Percentiles rank a stretch among this genome's conserved stretches.
Conservation (phyloP, 2,329 filamentous ascomycete genomes). For the Penicillium sclerotiorum region DNA sequence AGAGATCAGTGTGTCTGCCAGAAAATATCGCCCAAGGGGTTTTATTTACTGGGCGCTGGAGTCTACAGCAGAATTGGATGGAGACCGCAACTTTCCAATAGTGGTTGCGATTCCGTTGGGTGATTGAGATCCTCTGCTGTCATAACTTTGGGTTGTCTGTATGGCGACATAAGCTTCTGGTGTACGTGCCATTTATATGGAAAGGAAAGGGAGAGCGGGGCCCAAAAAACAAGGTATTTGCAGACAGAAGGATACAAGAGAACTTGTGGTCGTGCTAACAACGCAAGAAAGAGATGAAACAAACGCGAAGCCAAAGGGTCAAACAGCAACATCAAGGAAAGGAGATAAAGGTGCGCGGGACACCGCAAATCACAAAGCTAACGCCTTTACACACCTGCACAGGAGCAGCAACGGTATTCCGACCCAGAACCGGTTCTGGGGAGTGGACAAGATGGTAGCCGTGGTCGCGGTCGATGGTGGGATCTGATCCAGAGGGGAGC, state of each 20-base stretch:
- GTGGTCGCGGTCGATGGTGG: not conserved
- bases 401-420: too few relatives aligned
- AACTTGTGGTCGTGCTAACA: too few relatives aligned
- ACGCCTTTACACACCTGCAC: too few relatives aligned
- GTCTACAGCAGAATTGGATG: slow-evolving; percentile 13
- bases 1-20: slow-evolving; percentile 16
- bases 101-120: slow-evolving; percentile 14
- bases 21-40: not conserved
- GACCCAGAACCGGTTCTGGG: too few relatives aligned
- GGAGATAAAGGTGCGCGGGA: too few relatives aligned
- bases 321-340: too few relatives aligned
- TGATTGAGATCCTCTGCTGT: slow-evolving; percentile 7
- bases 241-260: too few relatives aligned
- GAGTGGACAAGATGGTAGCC: too few relatives aligned
- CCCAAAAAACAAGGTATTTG: not conserved
- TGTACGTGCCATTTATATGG: not conserved
- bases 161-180: slow-evolving; percentile 5
- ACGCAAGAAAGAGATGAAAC: too few relatives aligned
- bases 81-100: slow-evolving; percentile 16
- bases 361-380: too few relatives aligned
- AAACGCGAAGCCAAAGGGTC: too few relatives aligned
- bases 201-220: not conserved
- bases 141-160: slow-evolving; percentile 24
- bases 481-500: not conserved
- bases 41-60: slow-evolving; percentile 17